Conservation (phyloP, 306 rosid genomes). For the Rubus parviflorus region DNA sequence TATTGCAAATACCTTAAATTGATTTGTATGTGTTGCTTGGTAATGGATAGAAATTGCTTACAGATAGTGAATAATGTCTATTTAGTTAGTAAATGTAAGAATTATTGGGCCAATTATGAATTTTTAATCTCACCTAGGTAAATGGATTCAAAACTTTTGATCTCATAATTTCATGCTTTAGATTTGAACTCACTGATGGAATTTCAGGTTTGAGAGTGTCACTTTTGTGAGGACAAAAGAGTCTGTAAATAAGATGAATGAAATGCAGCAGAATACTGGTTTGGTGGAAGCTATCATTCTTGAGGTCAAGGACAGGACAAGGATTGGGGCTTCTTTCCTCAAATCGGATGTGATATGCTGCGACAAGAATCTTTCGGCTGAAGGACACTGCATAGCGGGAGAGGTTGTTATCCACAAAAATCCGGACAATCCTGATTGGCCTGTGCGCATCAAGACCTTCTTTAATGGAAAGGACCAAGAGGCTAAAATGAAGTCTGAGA, state of each 20-base stretch:
- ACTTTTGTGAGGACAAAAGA: slow-evolving; percentile 65
- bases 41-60: not conserved
- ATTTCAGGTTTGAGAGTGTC: slow-evolving; percentile 64
- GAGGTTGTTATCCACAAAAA: slow-evolving; percentile 69
- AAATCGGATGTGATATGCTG: slow-evolving; percentile 71
- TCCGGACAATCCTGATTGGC: slow-evolving; percentile 45
- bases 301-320: slow-evolving; percentile 68
- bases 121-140: not conserved
- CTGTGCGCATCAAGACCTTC: slow-evolving; percentile 60
- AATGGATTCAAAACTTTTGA: not conserved
- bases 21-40: not conserved
- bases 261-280: slow-evolving; percentile 77
- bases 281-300: slow-evolving; percentile 79
- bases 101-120: not conserved
- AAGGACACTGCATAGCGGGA: slow-evolving; percentile 55
- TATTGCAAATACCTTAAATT: not conserved
- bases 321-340: slow-evolving; percentile 67
- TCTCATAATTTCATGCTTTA: not conserved
- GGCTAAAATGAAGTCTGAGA: slow-evolving; percentile 35
- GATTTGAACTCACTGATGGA: slow-evolving; percentile 29
- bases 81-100: not conserved
- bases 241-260: slow-evolving; percentile 42
- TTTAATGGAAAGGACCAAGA: slow-evolving; percentile 51
- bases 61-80: not conserved
- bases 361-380: slow-evolving; percentile 37